Evolutionary conservation across 2,329 filamentous ascomycete genomes (phyloP), one percentile per base, ranked within the genome.

Genomic region (Ascochyta viciae-villosae): DNA sequence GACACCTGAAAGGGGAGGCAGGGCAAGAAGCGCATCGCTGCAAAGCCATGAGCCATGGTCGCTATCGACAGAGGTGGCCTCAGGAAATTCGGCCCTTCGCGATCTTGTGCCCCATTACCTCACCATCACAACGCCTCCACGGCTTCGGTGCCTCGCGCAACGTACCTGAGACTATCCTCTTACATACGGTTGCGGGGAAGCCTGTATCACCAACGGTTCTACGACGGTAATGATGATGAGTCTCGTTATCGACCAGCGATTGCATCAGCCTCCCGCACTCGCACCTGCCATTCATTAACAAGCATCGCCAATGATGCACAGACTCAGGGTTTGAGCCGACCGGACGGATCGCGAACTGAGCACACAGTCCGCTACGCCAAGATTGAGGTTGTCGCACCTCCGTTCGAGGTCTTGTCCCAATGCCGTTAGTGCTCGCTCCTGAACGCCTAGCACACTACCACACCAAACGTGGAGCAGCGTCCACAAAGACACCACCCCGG

Each of bases 371-470:
- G 33, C n/a, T 46, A 9, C 39, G 54, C 54, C 43, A 57, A 57
- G 50, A 60, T 56, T 31, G 42, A 48, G 38, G 31, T 41, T 54
- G 72, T 74, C 70, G 66, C 72, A 74, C 62, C 64, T 72, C 43
- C 64, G 68, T 65, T 60, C 57, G 64, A 70, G 55, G 34, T 56
- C 44, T 49, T 58, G 51, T 47, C 58, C 50, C 24, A 50, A 59
- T 53, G 26, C 43, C 61, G 57, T 38, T 58, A 44, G 56, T 61
- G 63, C 68, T 42, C 35, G 55, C 50, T 58, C 57, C 59, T 63
- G 54, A 47, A 45, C 58, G 59, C 60, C 63, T 68, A 60, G 63
- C 51, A 49, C 54, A 43, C 47, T 34, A 33, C 47, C 47, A 53
- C 53, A 62, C 64, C 63, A 56, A 67, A 66, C 64, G 27, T 40